Evolutionary conservation across 1,139 yeast species (phyloP), one percentile per base, ranked within the genome.

Genomic region (Suhomyces maxii): DNA sequence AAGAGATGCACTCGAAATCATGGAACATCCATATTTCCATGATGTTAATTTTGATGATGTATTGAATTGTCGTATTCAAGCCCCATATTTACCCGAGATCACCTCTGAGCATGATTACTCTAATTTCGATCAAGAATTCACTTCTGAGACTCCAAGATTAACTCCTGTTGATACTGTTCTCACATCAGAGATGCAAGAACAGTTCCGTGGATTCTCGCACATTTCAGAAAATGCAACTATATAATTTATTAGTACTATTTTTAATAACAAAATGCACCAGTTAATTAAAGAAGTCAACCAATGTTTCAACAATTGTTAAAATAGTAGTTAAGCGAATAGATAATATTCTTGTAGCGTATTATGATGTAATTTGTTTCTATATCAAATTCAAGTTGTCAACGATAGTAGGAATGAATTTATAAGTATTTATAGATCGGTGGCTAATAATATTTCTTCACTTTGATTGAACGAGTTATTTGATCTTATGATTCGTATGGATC

Each of bases 181-280:
- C 63, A 86, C 95, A 12, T 83, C 95, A 1, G 83, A 84, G 37
- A 86, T 88, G 84, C 99, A 93, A 74, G 97, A 93, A 60, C 95
- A 89, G 71, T 93, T 93, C 78, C 83, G 98, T 60, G 99, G 99
- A 4, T 93, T 93, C 68, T 89, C 97, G 1, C 93, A 89, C 64
- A 82, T 89, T 60, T 82, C 89, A 37, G 95, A 86, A 37, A 88
- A 82, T 44, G 77, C 76, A 7, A 64, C 72, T n/a, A 69, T 74
- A 28, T 74, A 60, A 4, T 25, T 39, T 18, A 28, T 28, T 28
- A 28, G n/a, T 28, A 28, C 9, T 28, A 28, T 9, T 5, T 9
- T 28, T 28, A 28, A 18, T 18, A 18, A 18, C 23, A 18, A 18
- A 18, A 18, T 18, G 23, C 23, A 18, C 23, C 18, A 18, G 23